Evolutionary conservation across 2,329 filamentous ascomycete genomes (phyloP), one percentile per base, ranked within the genome.

Genomic region (Fusarium setosum): DNA sequence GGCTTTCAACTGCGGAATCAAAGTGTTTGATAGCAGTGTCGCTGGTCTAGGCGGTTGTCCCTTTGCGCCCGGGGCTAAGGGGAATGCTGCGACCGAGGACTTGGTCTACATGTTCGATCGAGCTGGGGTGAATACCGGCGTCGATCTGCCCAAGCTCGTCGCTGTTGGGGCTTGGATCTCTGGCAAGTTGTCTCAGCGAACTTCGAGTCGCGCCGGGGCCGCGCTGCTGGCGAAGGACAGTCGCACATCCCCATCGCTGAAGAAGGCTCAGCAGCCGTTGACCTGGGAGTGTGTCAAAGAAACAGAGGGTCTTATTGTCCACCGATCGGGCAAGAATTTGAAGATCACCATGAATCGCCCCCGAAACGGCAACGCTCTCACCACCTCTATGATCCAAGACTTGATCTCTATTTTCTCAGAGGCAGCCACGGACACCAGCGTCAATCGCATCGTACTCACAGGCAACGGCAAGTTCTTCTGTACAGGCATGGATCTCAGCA

Each of bases 81-180:
- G 44, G 1, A 47, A 47, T 20, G 44, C 29, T 21, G 31, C 44
- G 0, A 47, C 44, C 0, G 44, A 47, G 5, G 44, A 47, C 44
- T 34, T 47, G 13, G 18, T 47, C 29, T 47, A 47, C 13, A 47
- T 47, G 44, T 47, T 47, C 32, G 44, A 47, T 17, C 17, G 44
- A 17, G 29, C 44, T 20, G 44, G 18, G 5, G 29, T 47, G 3
- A 12, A 47, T 17, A 47, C 44, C 0, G 89, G 88, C 0, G 81
- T 91, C 3, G 80, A 88, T 71, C 68, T 88, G 4, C 34, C 32
- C 11, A 81, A 83, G 54, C 76, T 90, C 18, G 82, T 81, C 6
- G 79, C 83, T 44, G 84, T 86, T 6, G 88, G 89, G 0, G 75
- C 80, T 5, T 90, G 87, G 87, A 88, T 90, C 31, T 85, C 82